These are phyloP conservation scores for Acanthamoeba lenticulata DNA, from an alignment of 208 protist species.

Conservation along the genomic window DNA sequence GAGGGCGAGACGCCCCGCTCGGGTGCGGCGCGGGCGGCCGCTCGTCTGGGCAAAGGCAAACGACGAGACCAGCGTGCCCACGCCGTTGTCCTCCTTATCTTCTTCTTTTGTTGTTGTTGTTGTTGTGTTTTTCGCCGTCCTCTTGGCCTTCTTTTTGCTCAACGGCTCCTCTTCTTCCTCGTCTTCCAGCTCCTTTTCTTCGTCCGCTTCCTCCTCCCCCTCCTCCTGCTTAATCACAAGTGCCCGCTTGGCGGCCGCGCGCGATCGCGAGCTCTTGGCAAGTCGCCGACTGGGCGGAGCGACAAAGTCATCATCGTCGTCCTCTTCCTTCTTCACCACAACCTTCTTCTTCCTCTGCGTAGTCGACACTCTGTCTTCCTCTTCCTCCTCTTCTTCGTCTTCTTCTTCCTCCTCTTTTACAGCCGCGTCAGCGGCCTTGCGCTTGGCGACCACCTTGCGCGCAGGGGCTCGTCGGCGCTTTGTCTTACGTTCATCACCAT, in stretches of 20 bases:
- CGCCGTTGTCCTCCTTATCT: neutral
- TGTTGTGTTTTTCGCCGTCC: neutral
- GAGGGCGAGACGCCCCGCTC: too few relatives aligned
- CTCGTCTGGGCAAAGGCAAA: constrained; percentile 53
- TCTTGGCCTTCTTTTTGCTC: neutral
- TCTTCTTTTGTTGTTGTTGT: neutral
- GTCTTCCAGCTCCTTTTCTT: neutral
- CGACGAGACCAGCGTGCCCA: neutral
- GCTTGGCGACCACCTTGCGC: neutral
- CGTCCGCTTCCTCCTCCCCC: neutral
- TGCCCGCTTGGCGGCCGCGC: neutral
- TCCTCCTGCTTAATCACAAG: neutral
- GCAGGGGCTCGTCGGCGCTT: neutral
- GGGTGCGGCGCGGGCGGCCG: too few relatives aligned
- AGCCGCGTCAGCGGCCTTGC: too few relatives aligned
- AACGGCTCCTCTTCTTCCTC: neutral
- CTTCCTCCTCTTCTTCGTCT: neutral
- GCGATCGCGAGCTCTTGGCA: too few relatives aligned
- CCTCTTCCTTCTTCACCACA: too few relatives aligned
- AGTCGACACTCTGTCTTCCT: neutral
- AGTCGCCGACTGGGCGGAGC: too few relatives aligned
- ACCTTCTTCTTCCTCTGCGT: neutral
- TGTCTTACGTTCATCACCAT: neutral
- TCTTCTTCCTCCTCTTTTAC: too few relatives aligned
- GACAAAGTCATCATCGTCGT: too few relatives aligned